These are phyloP conservation scores for Nothopassalora personata DNA, from an alignment of 2,329 filamentous ascomycete species.

Conservation along the genomic window DNA sequence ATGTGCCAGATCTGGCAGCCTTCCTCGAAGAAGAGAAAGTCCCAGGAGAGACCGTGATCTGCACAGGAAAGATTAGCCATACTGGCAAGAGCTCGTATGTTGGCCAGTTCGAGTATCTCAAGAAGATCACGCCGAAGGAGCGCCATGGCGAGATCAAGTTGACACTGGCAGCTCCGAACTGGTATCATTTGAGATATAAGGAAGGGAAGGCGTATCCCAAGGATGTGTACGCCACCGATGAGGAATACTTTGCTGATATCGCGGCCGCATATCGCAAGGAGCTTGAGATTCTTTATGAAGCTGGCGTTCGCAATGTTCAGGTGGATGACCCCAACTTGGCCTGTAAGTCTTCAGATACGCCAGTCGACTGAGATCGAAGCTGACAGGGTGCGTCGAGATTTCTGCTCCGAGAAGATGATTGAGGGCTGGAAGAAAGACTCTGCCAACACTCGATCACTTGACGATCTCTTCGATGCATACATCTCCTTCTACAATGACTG, in stretches of 20 bases:
- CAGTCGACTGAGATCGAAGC: neutral
- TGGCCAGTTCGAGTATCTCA: slow-evolving; percentile 55
- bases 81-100: slow-evolving; percentile 54
- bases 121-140: slow-evolving; percentile 54
- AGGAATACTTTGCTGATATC: slow-evolving; percentile 45
- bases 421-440: slow-evolving; percentile 64
- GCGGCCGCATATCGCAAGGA: slow-evolving; percentile 44
- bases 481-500: slow-evolving; percentile 72
- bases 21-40: slow-evolving; percentile 55
- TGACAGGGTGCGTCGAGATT: slow-evolving; percentile 39
- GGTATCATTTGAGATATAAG: slow-evolving; percentile 40
- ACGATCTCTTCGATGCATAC: slow-evolving; percentile 68
- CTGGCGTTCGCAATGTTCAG: slow-evolving; percentile 44
- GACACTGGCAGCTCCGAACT: slow-evolving; percentile 25
- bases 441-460: slow-evolving; percentile 61
- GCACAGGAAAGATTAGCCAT: slow-evolving; percentile 40
- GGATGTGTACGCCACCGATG: slow-evolving; percentile 42
- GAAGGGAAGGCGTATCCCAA: slow-evolving; percentile 43
- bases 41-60: slow-evolving; percentile 47
- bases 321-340: slow-evolving; percentile 47
- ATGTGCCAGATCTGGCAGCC: slow-evolving; percentile 57
- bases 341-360: slow-evolving; percentile 13
- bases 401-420: slow-evolving; percentile 68
- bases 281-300: slow-evolving; percentile 41
- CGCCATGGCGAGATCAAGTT: slow-evolving; percentile 54